phyloP scores from a whole-genome alignment of 768 basidiomycete species.

The Butyriboletus loyo region DNA sequence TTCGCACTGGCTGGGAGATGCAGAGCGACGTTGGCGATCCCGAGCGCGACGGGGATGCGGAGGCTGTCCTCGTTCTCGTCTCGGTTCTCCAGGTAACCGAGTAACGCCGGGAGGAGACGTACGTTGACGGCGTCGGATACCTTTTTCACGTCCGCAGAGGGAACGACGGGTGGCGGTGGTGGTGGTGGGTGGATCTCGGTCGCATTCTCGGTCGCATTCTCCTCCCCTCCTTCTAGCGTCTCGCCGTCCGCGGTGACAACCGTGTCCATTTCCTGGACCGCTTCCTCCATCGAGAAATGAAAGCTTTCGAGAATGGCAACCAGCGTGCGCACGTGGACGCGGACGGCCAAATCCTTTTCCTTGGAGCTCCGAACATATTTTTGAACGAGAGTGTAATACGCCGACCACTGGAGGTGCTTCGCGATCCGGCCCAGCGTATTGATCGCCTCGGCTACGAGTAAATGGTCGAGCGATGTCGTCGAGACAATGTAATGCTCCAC shows the following conservation, averaged over 20 bases:
- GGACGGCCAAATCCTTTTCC: slow-evolving; percentile 68
- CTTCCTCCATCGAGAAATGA: slow-evolving; percentile 80
- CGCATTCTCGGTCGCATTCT: slow-evolving; percentile 4
- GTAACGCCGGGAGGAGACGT: slow-evolving; percentile 74
- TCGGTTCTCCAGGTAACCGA: slow-evolving; percentile 78
- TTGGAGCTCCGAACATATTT: slow-evolving; percentile 72
- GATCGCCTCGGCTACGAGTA: slow-evolving; percentile 89
- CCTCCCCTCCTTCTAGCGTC: slow-evolving; percentile 30
- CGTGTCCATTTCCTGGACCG: slow-evolving; percentile 31
- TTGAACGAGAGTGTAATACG: slow-evolving; percentile 77
- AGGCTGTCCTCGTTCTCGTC: slow-evolving; percentile 81
- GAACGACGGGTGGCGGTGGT: not conserved
- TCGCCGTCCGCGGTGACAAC: slow-evolving; percentile 32
- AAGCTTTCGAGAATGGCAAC: slow-evolving; percentile 87
- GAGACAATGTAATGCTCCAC: slow-evolving; percentile 76
- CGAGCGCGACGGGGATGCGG: slow-evolving; percentile 85
- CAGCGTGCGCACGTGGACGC: slow-evolving; percentile 79
- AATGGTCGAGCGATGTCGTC: slow-evolving; percentile 67
- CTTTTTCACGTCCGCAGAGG: slow-evolving; percentile 23
- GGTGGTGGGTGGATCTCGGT: slow-evolving; percentile 5
- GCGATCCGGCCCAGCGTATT: slow-evolving; percentile 74
- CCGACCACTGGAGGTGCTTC: slow-evolving; percentile 74
- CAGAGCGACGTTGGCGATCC: slow-evolving; percentile 80
- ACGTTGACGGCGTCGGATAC: slow-evolving; percentile 76
- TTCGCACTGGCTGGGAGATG: slow-evolving; percentile 67